These are phyloP conservation scores for Penicillium angulare DNA, from an alignment of 495 filamentous ascomycete species.

Conservation along the genomic window DNA sequence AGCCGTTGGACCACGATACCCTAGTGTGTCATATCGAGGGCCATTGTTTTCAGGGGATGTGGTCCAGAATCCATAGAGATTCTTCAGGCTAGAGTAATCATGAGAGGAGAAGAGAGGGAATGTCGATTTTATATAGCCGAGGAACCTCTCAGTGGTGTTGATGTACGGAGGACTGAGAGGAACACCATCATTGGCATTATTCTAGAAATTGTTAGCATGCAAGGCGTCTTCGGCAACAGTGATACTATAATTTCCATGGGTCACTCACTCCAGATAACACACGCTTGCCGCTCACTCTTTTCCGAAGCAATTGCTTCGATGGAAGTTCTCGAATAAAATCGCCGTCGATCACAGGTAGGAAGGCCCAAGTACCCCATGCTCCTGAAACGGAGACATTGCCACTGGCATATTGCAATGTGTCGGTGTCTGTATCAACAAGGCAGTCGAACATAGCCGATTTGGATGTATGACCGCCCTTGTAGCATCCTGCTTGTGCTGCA, in stretches of 20 bases:
- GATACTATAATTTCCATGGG: neutral
- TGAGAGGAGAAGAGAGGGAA: conserved; percentile 50
- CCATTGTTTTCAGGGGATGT: conserved; percentile 20
- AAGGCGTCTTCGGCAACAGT: neutral
- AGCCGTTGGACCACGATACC: conserved; percentile 43
- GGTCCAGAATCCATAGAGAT: conserved; percentile 40
- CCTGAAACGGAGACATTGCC: conserved; percentile 45
- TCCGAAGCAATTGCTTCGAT: conserved; percentile 47
- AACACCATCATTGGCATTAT: conserved; percentile 56
- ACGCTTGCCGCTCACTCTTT: conserved; percentile 51
- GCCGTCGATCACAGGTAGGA: conserved; percentile 64
- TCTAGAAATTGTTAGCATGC: conserved; percentile 17
- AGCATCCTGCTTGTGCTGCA: conserved; percentile 51
- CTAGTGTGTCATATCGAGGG: conserved; percentile 41
- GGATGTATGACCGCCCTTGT: conserved; percentile 14
- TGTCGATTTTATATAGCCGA: conserved; percentile 38
- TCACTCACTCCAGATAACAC: conserved; percentile 47
- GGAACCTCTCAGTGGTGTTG: conserved; percentile 42
- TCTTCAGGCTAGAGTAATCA: conserved; percentile 42
- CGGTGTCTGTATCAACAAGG: conserved; percentile 49
- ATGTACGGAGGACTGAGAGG: conserved; percentile 52
- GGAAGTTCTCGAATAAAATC: conserved; percentile 53
- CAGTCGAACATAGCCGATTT: conserved; percentile 47
- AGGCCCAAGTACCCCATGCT: conserved; percentile 53
- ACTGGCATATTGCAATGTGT: conserved; percentile 56